Evolutionary conservation across 1,284 basidiomycete species (phyloP).

Genomic region (Pisolithus thermaeus): DNA sequence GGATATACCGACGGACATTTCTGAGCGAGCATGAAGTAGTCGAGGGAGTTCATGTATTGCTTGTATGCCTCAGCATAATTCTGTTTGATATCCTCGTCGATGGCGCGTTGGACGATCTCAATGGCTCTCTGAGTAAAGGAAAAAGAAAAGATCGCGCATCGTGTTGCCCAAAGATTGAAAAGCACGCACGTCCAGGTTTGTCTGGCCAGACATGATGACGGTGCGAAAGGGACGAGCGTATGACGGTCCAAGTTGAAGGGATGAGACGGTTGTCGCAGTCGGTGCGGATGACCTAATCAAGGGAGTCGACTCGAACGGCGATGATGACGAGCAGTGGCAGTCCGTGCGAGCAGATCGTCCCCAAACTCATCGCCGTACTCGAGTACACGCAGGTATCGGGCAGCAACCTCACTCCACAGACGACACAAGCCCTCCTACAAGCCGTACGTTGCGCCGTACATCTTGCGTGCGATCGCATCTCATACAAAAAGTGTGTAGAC

Average conservation of each 20-base stretch:
- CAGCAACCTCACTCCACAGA: constrained; percentile 45
- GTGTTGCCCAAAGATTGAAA: not conserved
- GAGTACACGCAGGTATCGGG: constrained; percentile 50
- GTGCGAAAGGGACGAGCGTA: not conserved
- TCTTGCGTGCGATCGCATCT: not conserved
- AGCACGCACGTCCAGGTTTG: constrained; percentile 24
- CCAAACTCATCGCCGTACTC: constrained; percentile 48
- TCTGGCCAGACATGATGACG: constrained; percentile 22
- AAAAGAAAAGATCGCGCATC: constrained; percentile 9
- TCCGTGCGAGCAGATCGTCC: constrained; percentile 47
- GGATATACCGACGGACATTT: constrained; percentile 48
- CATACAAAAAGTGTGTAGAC: constrained; percentile 37
- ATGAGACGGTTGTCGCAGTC: no score
- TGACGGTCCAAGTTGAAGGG: no score
- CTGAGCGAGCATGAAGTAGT: constrained; percentile 94
- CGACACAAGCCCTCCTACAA: constrained; percentile 57
- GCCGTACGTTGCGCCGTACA: constrained; percentile 37
- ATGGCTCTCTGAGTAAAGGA: constrained; percentile 72
- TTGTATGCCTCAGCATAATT: constrained; percentile 95
- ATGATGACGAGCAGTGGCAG: no score
- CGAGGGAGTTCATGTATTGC: constrained; percentile 90
- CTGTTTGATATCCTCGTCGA: constrained; percentile 91
- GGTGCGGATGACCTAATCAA: no score
- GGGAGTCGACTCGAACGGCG: no score
- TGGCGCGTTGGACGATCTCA: constrained; percentile 91